Evolutionary conservation across 495 filamentous ascomycete genomes (phyloP), one percentile per base, ranked within the genome.

Genomic region (Emericellopsis terricola): DNA sequence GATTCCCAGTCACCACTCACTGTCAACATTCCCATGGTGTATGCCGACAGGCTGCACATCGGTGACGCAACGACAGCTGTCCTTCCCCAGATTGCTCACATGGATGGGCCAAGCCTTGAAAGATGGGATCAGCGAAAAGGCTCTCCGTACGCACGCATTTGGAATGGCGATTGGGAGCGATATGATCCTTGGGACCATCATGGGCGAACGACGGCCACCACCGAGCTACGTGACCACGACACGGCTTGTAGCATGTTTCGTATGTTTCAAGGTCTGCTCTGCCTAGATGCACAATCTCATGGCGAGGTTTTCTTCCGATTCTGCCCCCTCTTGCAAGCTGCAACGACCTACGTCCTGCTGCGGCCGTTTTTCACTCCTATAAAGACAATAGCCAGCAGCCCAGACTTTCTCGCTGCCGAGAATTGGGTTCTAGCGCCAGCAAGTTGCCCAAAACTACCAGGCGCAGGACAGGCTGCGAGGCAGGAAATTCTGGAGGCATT

Each of bases 181-280:
- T 86, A 80, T 42, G 76, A 91, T 46, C 71, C 85, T 2, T 92
- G 76, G 74, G 81, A 91, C 45, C 69, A 69, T 15, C 71, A 68
- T 38, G 70, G 76, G 44, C 67, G 85, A 6, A 49, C 87, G 1
- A 58, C 52, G 3, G 81, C 76, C 3, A 67, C 68, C 3, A 73
- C 71, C 44, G 83, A 94, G 41, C 49, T 92, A 28, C 92, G 93
- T 56, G 76, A 91, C 44, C 83, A 84, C 20, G 73, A 81, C 8
- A 83, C 84, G 3, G 74, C 78, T 2, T 92, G 84, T 57, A 78
- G 69, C 14, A 83, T 87, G 68, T 78, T 87, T 60, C 70, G 85
- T 11, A 83, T 92, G 66, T 87, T 78, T 56, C 82, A 92, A 47
- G 85, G 82, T 17, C 83, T 84, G 64, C 62, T 93, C 10, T 73